Percentiles rank a stretch among this genome's conserved stretches.
Conservation (phyloP, 192 early-diverging fungal genomes). For the Phlyctochytrium planicorne region DNA sequence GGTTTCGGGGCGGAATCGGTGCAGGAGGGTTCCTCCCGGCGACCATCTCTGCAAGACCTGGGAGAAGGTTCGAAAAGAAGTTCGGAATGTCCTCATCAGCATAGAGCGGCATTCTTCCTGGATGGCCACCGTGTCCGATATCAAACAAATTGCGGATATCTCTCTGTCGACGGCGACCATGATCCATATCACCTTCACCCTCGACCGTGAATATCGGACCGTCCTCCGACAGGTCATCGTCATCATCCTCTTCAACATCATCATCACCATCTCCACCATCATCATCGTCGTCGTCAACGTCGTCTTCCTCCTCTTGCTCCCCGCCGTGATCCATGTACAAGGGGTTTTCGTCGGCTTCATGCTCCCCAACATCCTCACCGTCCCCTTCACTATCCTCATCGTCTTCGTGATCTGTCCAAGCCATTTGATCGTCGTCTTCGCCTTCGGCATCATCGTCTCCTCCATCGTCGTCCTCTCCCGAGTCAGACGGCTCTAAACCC, state of each 20-base stretch:
- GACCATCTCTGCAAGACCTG: too few species aligned
- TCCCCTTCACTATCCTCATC: constrained; percentile 59
- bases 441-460: constrained; percentile 42
- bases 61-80: too few species aligned
- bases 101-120: too few species aligned
- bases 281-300: constrained; percentile 49
- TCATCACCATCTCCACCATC: constrained; percentile 46
- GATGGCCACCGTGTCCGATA: not conserved
- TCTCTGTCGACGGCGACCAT: not conserved
- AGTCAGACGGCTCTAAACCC: constrained; percentile 27
- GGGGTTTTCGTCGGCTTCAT: constrained; percentile 58
- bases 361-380: constrained; percentile 45
- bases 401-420: constrained; percentile 43
- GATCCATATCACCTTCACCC: constrained; percentile 15
- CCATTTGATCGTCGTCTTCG: constrained; percentile 39
- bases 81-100: too few species aligned
- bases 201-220: constrained; percentile 5
- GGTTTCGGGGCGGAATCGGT: too few species aligned
- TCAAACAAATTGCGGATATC: not conserved
- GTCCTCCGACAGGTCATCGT: constrained; percentile 29
- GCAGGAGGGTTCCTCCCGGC: too few species aligned
- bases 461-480: constrained; percentile 43
- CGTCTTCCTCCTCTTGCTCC: constrained; percentile 39
- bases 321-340: constrained; percentile 54
- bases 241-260: constrained; percentile 49